Percentiles rank a stretch among this genome's conserved stretches.
Conservation (phyloP, 495 filamentous ascomycete species). For the Antarctomyces pellizariae region DNA sequence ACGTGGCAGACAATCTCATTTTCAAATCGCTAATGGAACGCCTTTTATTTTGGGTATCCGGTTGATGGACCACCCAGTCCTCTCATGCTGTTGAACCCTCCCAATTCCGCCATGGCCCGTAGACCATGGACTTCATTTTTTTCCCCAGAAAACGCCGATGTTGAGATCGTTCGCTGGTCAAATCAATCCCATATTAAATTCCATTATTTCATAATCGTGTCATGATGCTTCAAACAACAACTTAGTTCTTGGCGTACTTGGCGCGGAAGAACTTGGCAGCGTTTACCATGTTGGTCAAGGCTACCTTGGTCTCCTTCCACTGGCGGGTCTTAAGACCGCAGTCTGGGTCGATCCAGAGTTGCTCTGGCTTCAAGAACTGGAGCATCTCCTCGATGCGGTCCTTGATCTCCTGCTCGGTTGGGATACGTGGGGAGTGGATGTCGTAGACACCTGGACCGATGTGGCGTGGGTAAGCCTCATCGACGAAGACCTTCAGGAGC, state of each 20-base stretch:
- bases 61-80: conserved; percentile 19
- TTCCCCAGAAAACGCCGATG: conserved; percentile 24
- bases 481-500: conserved; percentile 93
- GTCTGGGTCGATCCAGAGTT: conserved; percentile 98
- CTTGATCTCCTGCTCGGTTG: conserved; percentile 89
- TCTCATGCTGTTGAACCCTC: conserved; percentile 13
- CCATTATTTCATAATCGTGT: too few species aligned
- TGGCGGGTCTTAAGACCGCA: conserved; percentile 96
- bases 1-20: too few species aligned
- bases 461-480: conserved; percentile 86
- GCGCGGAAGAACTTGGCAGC: conserved; percentile 89
- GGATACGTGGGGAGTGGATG: conserved; percentile 96
- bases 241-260: conserved; percentile 40
- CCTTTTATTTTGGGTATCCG: conserved; percentile 14
- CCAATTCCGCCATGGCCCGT: conserved; percentile 13
- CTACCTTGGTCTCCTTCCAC: conserved; percentile 89
- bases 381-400: conserved; percentile 95
- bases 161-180: conserved; percentile 21
- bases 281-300: conserved; percentile 79
- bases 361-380: conserved; percentile 71
- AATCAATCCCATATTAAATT: conserved; percentile 8
- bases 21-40: conserved; percentile 1
- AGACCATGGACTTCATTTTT: conserved; percentile 15
- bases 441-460: conserved; percentile 98
- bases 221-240: conserved; percentile 8